Conservation (phyloP, 768 basidiomycete genomes). For the Plicaturopsis crispa region DNA sequence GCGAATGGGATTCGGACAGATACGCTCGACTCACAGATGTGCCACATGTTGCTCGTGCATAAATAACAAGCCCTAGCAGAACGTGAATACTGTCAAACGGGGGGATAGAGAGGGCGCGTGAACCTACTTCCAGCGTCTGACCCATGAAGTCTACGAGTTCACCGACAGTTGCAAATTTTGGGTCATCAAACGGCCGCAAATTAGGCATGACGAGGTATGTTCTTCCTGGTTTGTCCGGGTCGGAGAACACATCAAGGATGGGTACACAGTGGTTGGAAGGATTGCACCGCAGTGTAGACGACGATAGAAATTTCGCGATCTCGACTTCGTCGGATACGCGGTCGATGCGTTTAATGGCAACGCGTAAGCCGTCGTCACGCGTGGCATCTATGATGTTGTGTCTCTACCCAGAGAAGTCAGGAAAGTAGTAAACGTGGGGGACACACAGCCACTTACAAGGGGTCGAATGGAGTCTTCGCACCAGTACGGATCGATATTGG, state of each 20-base stretch:
- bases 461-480: too few species aligned
- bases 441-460: too few species aligned
- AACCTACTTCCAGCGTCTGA: conserved; percentile 13
- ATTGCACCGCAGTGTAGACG: not conserved
- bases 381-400: too few species aligned
- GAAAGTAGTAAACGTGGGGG: too few species aligned
- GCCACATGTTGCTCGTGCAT: conserved; percentile 7
- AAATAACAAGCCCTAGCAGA: conserved; percentile 6
- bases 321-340: conserved; percentile 9
- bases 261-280: conserved; percentile 9
- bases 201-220: conserved; percentile 14
- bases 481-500: too few species aligned
- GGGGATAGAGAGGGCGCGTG: not conserved
- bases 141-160: conserved; percentile 14
- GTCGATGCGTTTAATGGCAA: too few species aligned
- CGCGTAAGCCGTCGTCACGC: too few species aligned
- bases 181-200: conserved; percentile 4
- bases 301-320: conserved; percentile 5
- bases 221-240: conserved; percentile 1
- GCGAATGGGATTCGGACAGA: conserved; percentile 5
- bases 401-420: too few species aligned
- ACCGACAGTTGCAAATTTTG: conserved; percentile 12
- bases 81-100: not conserved
- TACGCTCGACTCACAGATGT: not conserved
- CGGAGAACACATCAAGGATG: conserved; percentile 9